Base-by-base conservation (phyloP, 1,284 basidiomycete genomes). In the Trametes hirsuta region DNA sequence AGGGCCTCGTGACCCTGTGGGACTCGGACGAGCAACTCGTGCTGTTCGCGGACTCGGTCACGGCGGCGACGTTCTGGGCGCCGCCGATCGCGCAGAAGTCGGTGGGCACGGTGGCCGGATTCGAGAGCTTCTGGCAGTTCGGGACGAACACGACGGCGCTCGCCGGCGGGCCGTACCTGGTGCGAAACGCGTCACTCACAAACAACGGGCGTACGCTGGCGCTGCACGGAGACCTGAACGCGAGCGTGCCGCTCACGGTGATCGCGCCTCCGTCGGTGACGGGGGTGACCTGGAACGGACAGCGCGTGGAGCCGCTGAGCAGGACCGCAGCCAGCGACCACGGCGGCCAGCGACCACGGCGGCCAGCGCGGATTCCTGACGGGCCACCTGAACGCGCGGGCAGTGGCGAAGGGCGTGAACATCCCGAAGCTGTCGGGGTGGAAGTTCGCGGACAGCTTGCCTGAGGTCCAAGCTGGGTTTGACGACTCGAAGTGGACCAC, bases 391-490 rank as follows among this genome's bases (percentile, higher is more conserved):
- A 25, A 25, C 21, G 54, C 69, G 53, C 64, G 63, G 24, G 49
- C 51, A 24, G 52, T 58, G 34, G 52, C 63, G 36, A 52, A 53
- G 18, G 63, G 59, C 6, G 68, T 77, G 41, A 62, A 52, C 3
- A 68, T 71, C 10, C 82, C 82, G 30, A 64, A 59, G 53, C 74
- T 91, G 62, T 74, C 72, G 3, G 77, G 79, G 18, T 94, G 92
- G 92, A 87, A 79, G 71, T 93, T 84, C 69, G 77, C 78, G 45
- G 82, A 93, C 65, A 88, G 87, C 68, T 72, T 94, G 41, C 91
- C 91, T 0, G 91, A 94, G 75, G 79, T 88, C 11, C 67, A 73
- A 41, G 53, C 61, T 0, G 72, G 64, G 34, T 93, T 87, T 67
- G 80, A 83, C 58, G 91, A 93, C 71, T 72, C 74, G 2, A 68